Conservation (phyloP, 2,329 filamentous ascomycete species). For the Cercospora brassicicola region DNA sequence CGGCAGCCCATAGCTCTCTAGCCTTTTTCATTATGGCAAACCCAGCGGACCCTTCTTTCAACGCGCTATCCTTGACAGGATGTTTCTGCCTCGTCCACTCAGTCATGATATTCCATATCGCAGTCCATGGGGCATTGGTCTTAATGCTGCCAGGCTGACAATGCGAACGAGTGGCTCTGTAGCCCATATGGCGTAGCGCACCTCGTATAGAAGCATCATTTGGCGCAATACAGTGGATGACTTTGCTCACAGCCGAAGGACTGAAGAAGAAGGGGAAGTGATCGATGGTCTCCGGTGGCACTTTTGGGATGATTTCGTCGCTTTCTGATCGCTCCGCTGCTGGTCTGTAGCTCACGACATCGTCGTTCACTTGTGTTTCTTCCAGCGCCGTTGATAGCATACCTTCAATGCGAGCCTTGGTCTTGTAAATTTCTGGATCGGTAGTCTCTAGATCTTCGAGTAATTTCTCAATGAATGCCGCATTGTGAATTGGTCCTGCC, state of each 20-base stretch:
- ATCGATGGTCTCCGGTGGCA: constrained; percentile 66
- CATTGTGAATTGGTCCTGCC: constrained; percentile 81
- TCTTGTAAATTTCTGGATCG: constrained; percentile 72
- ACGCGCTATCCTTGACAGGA: constrained; percentile 70
- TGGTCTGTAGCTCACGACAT: constrained; percentile 14
- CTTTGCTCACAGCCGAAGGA: constrained; percentile 70
- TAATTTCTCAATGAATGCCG: constrained; percentile 76
- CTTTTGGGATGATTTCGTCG: constrained; percentile 42
- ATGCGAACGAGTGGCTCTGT: constrained; percentile 80
- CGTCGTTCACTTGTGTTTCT: constrained; percentile 53
- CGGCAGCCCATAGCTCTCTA: constrained; percentile 56
- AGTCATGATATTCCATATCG: constrained; percentile 89
- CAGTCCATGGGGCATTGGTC: constrained; percentile 86
- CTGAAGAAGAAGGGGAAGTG: constrained; percentile 83
- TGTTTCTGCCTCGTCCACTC: constrained; percentile 84
- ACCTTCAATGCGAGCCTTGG: constrained; percentile 77
- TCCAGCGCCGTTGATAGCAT: constrained; percentile 89
- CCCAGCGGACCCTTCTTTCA: constrained; percentile 70
- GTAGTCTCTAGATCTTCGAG: constrained; percentile 69
- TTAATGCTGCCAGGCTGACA: constrained; percentile 87
- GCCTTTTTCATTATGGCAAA: constrained; percentile 58
- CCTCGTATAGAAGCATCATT: constrained; percentile 77
- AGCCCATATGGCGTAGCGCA: constrained; percentile 77
- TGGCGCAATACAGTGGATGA: constrained; percentile 76
- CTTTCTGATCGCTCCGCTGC: constrained; percentile 8